Evolutionary conservation across 805 yeast species (phyloP).

Genomic region (Kazachstania psychrophila): DNA sequence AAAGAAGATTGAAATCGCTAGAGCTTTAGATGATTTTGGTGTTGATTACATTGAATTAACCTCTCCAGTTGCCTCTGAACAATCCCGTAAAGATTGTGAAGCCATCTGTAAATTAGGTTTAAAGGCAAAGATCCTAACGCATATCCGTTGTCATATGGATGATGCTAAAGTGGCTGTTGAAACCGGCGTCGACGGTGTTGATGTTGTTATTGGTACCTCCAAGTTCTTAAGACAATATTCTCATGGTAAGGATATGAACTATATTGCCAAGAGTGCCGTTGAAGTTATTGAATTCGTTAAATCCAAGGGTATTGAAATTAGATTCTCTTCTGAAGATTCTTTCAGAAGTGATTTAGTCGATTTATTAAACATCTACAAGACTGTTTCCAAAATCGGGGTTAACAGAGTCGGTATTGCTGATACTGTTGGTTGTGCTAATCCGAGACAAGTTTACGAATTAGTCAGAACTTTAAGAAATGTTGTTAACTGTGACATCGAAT

Average conservation of each 20-base stretch:
- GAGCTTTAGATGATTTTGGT: conserved; percentile 94
- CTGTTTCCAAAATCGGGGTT: conserved; percentile 95
- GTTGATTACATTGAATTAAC: conserved; percentile 97
- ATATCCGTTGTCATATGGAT: conserved; percentile 98
- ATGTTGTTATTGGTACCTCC: conserved; percentile 95
- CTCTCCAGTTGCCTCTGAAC: conserved; percentile 96
- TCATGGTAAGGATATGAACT: conserved; percentile 98
- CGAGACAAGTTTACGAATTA: conserved; percentile 95
- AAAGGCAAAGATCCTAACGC: conserved; percentile 91
- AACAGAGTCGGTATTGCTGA: conserved; percentile 99
- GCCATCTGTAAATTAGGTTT: conserved; percentile 96
- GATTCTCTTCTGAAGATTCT: conserved; percentile 95
- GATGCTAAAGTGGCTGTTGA: conserved; percentile 96
- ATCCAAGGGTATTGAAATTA: conserved; percentile 91
- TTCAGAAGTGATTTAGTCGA: conserved; percentile 96
- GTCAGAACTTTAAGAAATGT: conserved; percentile 89
- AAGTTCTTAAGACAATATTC: conserved; percentile 89
- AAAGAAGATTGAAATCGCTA: conserved; percentile 93
- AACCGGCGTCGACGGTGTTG: conserved; percentile 98
- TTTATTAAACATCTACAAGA: conserved; percentile 85
- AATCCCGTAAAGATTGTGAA: conserved; percentile 87
- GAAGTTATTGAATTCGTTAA: conserved; percentile 97
- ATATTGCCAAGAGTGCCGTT: conserved; percentile 89
- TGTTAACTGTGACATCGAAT: conserved; percentile 93
- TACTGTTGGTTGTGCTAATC: conserved; percentile 98